A percentile compares a stretch with the other conserved stretches of the same genome.
Evolutionary conservation across 1,139 yeast genomes (phyloP).

Genomic region (Saccharomycopsis hybrid): DNA sequence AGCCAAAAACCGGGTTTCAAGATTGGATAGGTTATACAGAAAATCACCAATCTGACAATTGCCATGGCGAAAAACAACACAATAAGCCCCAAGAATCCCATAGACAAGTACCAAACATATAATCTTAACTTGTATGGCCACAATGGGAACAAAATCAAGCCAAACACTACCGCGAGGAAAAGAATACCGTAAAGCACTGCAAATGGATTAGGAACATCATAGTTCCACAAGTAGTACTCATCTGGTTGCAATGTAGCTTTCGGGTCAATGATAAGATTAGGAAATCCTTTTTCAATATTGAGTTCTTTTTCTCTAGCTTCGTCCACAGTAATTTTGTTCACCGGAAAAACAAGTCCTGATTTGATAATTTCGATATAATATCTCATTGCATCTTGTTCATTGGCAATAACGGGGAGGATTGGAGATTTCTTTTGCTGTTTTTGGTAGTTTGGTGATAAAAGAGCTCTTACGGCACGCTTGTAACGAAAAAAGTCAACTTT

Average conservation of each 20-base stretch:
- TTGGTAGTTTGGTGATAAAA: slow-evolving; percentile 67
- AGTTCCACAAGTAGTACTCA: slow-evolving; percentile 82
- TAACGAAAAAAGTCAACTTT: slow-evolving; percentile 77
- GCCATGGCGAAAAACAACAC: slow-evolving; percentile 75
- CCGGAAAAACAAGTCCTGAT: slow-evolving; percentile 70
- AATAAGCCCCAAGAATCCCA: slow-evolving; percentile 68
- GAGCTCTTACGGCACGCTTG: slow-evolving; percentile 76
- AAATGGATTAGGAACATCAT: slow-evolving; percentile 68
- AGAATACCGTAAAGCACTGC: slow-evolving; percentile 58
- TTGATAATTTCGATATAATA: slow-evolving; percentile 65
- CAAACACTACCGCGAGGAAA: slow-evolving; percentile 61
- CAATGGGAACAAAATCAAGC: slow-evolving; percentile 83
- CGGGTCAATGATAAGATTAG: slow-evolving; percentile 58
- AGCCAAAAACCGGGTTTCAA: slow-evolving; percentile 80
- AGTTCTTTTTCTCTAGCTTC: slow-evolving; percentile 59
- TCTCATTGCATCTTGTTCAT: slow-evolving; percentile 52
- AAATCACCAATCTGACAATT: slow-evolving; percentile 68
- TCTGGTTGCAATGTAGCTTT: slow-evolving; percentile 74
- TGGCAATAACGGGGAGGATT: slow-evolving; percentile 51
- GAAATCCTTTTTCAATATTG: slow-evolving; percentile 69
- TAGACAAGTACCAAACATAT: slow-evolving; percentile 87
- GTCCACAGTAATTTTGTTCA: slow-evolving; percentile 60
- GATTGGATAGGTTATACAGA: slow-evolving; percentile 52
- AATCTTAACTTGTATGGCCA: slow-evolving; percentile 91
- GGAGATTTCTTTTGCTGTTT: slow-evolving; percentile 47